Base-by-base conservation (phyloP, 352 stramenopile species). In the Phytophthora pini region DNA sequence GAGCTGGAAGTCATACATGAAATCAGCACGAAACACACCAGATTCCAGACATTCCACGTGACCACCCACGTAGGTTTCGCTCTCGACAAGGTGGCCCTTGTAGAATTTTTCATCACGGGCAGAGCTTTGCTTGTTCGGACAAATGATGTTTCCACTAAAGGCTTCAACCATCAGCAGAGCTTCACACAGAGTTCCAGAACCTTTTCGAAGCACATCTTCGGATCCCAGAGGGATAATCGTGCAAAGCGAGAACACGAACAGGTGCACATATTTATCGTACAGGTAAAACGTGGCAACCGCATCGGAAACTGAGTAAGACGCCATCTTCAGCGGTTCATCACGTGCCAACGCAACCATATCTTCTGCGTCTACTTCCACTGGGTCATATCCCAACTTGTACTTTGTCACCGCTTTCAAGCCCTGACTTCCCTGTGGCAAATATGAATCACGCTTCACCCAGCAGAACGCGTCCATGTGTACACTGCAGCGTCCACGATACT, bases 221-320 rank as follows among this genome's bases (percentile, higher is more conserved):
- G 95, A 88, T 20, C 92, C 92, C 60, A 99, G 83, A 4, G 98
- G 98, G 79, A 99, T 99, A 69, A 99, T 98, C 2, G 98, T 99
- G 70, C 96, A 99, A 44, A 99, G 83, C 47, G 93, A 99, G 76
- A 99, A 99, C 52, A 99, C 98, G 74, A 99, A 99, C 56, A 99
- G 73, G 70, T 99, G 97, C 29, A 99, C 97, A 66, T 99, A 99
- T 66, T 99, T 99, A 62, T 98, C 96, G 76, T 99, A 99, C 13
- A 99, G 77, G 75, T 99, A 99, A 73, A 99, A 99, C 0, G 98
- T 99, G 1, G 98, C 97, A 10, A 99, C 97, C n/a, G 98, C 98
- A 82, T 99, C 98, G 15, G 97, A 99, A n/a, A 99, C 98, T 15
- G 96, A 99, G 80, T 99, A 99, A 20, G 93, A 97, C 1, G 98